A percentile compares a stretch with the other conserved stretches of the same genome.
Evolutionary conservation across 2,329 filamentous ascomycete genomes (phyloP).

Genomic region (Westerdykella sp.): DNA sequence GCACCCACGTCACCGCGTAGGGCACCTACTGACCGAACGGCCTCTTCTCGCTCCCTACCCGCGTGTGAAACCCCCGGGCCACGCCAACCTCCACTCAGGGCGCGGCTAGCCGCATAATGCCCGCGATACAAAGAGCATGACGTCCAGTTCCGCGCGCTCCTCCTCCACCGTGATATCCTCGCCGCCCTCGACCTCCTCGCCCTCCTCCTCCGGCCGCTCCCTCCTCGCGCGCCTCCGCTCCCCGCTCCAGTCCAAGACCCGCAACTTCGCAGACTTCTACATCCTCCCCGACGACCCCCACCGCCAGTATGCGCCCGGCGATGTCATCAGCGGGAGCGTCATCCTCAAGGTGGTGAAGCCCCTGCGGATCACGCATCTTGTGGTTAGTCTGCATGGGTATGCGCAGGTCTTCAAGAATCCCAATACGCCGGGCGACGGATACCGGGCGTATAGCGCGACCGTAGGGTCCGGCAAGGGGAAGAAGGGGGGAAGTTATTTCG

Average conservation of each 20-base stretch:
- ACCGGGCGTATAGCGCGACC: constrained; percentile 44
- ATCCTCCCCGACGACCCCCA: constrained; percentile 72
- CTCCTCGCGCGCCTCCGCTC: constrained; percentile 51
- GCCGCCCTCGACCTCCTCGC: constrained; percentile 18
- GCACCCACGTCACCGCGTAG: too few species aligned
- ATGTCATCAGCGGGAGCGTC: constrained; percentile 67
- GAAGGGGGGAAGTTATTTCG: constrained; percentile 54
- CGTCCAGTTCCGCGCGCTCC: constrained; percentile 31
- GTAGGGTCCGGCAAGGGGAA: constrained; percentile 51
- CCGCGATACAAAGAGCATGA: constrained; percentile 34
- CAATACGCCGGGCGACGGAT: constrained; percentile 53
- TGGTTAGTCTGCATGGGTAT: constrained; percentile 70
- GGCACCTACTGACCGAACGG: too few species aligned
- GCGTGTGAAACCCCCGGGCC: not conserved
- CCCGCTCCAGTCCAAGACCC: constrained; percentile 50
- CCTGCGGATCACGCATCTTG: constrained; percentile 71
- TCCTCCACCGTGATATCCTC: constrained; percentile 21
- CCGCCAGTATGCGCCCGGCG: constrained; percentile 68
- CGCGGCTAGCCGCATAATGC: constrained; percentile 37
- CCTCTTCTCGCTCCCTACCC: not conserved
- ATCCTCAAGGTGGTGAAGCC: constrained; percentile 68
- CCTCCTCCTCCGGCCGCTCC: constrained; percentile 26
- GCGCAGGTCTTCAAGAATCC: constrained; percentile 71
- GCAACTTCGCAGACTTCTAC: constrained; percentile 71
- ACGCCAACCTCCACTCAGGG: constrained; percentile 2